Conservation (phyloP, 306 rosid species). For the peach (Prunus persica) region Prunus_persica_NCBIv2 NC_034013.1:16566501-16567000, state of each 20-base stretch:
- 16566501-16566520: background rate
- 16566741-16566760: background rate
- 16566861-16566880: conserved; percentile 54
- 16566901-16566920: background rate
- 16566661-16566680: background rate
- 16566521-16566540: background rate
- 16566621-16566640: background rate
- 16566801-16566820: conserved; percentile 85
- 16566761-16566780: conserved; percentile 43
- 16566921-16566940: background rate
- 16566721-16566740: background rate
- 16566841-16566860: conserved; percentile 62
- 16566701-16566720: conserved; percentile 16
- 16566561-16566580: background rate
- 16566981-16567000: background rate
- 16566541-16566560: background rate
- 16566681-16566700: background rate
- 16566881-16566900: conserved; percentile 7
- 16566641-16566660: background rate
- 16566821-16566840: conserved; percentile 69
- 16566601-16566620: background rate
- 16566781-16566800: conserved; percentile 68
- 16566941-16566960: conserved; percentile 8
- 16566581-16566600: background rate
- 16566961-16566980: background rate